Evolutionary conservation across 306 rosid genomes (phyloP).

Genomic region (Medicago ruthenica): DNA sequence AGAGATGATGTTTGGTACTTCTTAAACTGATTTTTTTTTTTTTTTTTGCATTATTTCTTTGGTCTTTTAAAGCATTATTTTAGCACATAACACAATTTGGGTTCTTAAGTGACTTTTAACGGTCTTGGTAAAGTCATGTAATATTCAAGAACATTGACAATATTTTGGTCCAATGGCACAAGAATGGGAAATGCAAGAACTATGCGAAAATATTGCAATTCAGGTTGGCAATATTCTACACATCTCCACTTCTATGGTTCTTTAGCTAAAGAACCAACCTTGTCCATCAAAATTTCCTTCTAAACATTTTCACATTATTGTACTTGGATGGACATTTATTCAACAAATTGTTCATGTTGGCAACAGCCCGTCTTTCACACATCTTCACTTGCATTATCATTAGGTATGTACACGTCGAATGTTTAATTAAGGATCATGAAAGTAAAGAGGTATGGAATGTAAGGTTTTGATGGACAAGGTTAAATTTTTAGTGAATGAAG

Average conservation of each 20-base stretch:
- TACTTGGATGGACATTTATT: not conserved
- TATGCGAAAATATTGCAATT: not conserved
- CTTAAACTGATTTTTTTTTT: not conserved
- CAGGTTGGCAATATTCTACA: not conserved
- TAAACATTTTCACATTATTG: not conserved
- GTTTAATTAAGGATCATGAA: not conserved
- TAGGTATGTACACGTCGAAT: no score
- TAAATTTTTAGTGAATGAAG: not conserved
- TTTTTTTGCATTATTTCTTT: not conserved
- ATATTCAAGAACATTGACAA: not conserved
- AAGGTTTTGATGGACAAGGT: not conserved
- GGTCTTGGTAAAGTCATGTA: not conserved
- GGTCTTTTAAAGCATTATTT: not conserved
- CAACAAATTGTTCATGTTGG: not conserved
- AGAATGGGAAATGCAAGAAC: not conserved
- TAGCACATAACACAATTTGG: not conserved
- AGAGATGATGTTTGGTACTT: not conserved
- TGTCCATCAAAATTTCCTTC: not conserved
- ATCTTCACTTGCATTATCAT: not conserved
- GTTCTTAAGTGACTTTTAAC: not conserved
- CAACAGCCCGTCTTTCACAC: not conserved
- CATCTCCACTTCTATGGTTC: not conserved
- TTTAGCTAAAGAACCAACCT: not conserved
- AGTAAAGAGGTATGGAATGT: not conserved
- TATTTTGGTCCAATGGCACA: not conserved